phyloP scores from a whole-genome alignment of 2,329 filamentous ascomycete genomes.

The Sphaceloma murrayae region DNA sequence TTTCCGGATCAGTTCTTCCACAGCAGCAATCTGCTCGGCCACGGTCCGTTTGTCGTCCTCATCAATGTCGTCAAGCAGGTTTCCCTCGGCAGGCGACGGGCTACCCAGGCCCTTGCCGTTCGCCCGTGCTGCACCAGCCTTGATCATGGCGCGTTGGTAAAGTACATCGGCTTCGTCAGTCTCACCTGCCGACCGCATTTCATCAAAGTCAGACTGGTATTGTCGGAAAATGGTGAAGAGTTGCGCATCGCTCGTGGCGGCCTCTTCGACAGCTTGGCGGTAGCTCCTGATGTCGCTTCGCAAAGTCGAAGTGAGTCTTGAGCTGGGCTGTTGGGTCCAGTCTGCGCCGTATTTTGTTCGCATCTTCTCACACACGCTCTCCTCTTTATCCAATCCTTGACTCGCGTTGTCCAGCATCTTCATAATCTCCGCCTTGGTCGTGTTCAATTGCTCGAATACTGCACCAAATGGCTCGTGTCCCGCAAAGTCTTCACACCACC shows the following conservation, averaged over 20 bases:
- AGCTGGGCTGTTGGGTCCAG: slow-evolving; percentile 96
- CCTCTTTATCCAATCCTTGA: slow-evolving; percentile 91
- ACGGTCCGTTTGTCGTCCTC: slow-evolving; percentile 75
- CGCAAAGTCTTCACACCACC: slow-evolving; percentile 88
- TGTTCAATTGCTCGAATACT: slow-evolving; percentile 69
- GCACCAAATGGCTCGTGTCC: slow-evolving; percentile 69
- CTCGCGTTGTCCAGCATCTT: slow-evolving; percentile 65
- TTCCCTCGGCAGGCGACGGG: slow-evolving; percentile 54
- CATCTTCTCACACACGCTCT: slow-evolving; percentile 99
- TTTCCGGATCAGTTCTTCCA: slow-evolving; percentile 86
- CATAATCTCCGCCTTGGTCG: slow-evolving; percentile 67
- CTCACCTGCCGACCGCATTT: slow-evolving; percentile 85
- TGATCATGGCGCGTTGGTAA: slow-evolving; percentile 78
- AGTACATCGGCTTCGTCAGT: slow-evolving; percentile 77
- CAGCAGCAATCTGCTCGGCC: slow-evolving; percentile 74
- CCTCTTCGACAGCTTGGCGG: slow-evolving; percentile 79
- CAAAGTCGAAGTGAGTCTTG: slow-evolving; percentile 75
- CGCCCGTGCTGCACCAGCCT: slow-evolving; percentile 51
- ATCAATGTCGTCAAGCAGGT: slow-evolving; percentile 85
- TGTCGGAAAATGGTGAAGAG: slow-evolving; percentile 75
- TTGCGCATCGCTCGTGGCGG: slow-evolving; percentile 73
- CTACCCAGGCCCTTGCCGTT: slow-evolving; percentile 52
- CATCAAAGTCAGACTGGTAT: slow-evolving; percentile 80
- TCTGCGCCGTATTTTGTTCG: slow-evolving; percentile 89
- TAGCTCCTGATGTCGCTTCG: slow-evolving; percentile 82